A percentile compares a stretch with the other conserved stretches of the same genome.
Evolutionary conservation across 345 rosid genomes (phyloP).

Genomic region (Nasturtium officinale): DNA sequence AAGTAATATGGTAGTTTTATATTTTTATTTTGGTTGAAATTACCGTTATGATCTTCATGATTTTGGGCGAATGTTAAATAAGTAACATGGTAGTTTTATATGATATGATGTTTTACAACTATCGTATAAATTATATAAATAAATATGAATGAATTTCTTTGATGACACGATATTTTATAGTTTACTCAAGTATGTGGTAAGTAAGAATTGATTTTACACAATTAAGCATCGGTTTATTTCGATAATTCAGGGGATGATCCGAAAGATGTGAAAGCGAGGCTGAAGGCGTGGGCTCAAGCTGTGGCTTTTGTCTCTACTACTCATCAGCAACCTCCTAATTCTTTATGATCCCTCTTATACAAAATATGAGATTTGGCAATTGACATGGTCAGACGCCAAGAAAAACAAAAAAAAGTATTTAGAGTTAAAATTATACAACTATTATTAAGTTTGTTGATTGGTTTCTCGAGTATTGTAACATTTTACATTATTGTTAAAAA

Average conservation of each 20-base stretch:
- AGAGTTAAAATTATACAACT: constrained; percentile 3
- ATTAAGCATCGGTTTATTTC: not conserved
- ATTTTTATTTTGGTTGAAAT: too few relatives aligned
- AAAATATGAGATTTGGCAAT: constrained; percentile 7
- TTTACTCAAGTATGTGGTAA: not conserved
- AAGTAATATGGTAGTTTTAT: not conserved
- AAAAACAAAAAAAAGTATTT: too few relatives aligned
- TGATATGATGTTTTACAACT: not conserved
- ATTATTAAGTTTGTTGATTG: constrained; percentile 22
- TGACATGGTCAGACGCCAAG: constrained; percentile 1
- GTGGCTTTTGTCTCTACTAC: constrained; percentile 76
- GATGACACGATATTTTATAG: not conserved
- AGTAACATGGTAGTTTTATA: too few relatives aligned
- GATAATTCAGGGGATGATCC: constrained; percentile 78
- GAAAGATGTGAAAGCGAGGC: constrained; percentile 85
- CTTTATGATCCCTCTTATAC: constrained; percentile 17
- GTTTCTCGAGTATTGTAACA: constrained; percentile 35
- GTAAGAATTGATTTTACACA: not conserved
- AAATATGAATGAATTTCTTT: not conserved
- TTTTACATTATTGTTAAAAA: constrained; percentile 14
- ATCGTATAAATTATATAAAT: too few relatives aligned
- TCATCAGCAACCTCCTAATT: constrained; percentile 44
- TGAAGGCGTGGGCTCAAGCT: constrained; percentile 96
- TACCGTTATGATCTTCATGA: too few relatives aligned
- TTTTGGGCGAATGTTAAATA: too few relatives aligned